Conservation (phyloP, 1,139 yeast genomes). For the Nakaseomyces nivariensis region DNA sequence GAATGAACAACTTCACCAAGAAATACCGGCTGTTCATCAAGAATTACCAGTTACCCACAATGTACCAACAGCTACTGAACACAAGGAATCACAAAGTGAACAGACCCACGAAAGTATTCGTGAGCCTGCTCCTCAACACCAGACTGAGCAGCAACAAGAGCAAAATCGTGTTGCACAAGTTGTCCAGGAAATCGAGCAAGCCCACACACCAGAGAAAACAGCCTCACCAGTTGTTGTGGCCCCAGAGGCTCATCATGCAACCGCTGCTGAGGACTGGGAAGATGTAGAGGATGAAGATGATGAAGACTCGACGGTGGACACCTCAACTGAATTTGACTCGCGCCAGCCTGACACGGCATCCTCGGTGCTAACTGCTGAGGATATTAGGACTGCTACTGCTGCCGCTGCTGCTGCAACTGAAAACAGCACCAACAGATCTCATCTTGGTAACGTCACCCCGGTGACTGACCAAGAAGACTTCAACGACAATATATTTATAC, state of each 20-base stretch:
- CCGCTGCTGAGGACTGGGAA: slow-evolving; percentile 5
- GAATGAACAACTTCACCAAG: background rate
- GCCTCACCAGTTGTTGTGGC: too few species aligned
- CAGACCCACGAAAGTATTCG: too few species aligned
- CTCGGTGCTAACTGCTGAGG: background rate
- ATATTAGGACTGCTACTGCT: background rate
- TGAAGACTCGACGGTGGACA: background rate
- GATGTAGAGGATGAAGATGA: slow-evolving; percentile 6
- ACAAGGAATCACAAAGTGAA: background rate
- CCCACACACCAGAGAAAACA: too few species aligned
- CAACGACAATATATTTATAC: slow-evolving; percentile 7
- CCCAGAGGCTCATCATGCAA: background rate
- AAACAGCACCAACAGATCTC: background rate
- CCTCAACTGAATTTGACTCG: slow-evolving; percentile 1
- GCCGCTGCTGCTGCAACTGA: background rate
- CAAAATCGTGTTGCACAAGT: background rate
- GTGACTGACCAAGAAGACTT: slow-evolving; percentile 1
- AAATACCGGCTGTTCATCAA: too few species aligned
- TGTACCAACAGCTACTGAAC: background rate
- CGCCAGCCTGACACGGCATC: background rate
- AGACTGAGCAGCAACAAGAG: background rate
- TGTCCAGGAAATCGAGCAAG: background rate
- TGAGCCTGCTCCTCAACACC: background rate
- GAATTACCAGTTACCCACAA: too few species aligned
- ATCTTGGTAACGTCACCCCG: background rate